Base-by-base conservation (phyloP, 495 filamentous ascomycete genomes). In the Annulohypoxylon moriforme region DNA sequence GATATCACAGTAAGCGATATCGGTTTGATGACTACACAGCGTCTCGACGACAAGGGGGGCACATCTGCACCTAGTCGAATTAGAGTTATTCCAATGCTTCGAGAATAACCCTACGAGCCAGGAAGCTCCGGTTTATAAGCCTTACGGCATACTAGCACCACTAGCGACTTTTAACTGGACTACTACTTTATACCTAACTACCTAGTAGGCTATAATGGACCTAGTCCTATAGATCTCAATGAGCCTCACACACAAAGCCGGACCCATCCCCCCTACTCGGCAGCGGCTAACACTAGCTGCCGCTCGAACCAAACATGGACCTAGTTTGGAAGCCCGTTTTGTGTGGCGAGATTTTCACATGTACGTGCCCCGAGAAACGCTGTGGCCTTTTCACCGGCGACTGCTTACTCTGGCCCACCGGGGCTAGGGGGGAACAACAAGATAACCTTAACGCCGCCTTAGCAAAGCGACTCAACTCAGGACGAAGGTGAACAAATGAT, bases 391-490 rank as follows among this genome's bases (percentile, higher is more conserved):
- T 62, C 50, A 50, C 57, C 66, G 27, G 38, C 16, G 56, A 3
- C 61, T 71, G 69, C 69, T 72, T 72, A 72, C 69, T 72, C 69
- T 63, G 64, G 38, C 34, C n/a, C n/a, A n/a, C n/a, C 46, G 44
- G 42, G 42, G 60, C 59, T 44, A 67, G 42, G 64, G 36, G 64
- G 14, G 27, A 6, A 6, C 3, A 29, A 29, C 2, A 6, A 29
- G 27, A 29, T 29, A 29, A 29, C 27, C 27, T 40, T 14, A 40
- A 40, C 36, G 36, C 36, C 14, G 10, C 10, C 1, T 14, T 14
- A n/a, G 11, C 36, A 40, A n/a, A 40, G 33, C 33, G 33, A 36
- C 1, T 36, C 14, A 40, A 13, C 36, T 14, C 14, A 40, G 10
- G 11, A n/a, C 11, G 25, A 44, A 11, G 24, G 36, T 33, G 25